Evolutionary conservation across 2,329 filamentous ascomycete genomes (phyloP), one percentile per base, ranked within the genome.

Genomic region (Fusarium metavorans): DNA sequence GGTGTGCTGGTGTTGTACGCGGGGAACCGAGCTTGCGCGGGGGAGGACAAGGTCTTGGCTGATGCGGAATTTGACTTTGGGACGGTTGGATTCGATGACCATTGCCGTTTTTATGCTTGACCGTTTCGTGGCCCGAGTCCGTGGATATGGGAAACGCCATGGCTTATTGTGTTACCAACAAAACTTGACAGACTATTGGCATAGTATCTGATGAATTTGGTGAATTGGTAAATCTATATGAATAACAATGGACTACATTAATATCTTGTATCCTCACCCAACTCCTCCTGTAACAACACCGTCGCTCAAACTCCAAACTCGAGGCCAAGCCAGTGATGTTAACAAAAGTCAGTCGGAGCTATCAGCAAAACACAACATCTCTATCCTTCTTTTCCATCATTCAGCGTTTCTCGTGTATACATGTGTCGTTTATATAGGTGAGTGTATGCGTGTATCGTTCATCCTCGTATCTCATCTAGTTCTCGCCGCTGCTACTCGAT

Each of bases 401-500:
- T 4, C 34, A 16, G 27, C 13, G 48, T 34, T 45, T n/a, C 48
- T 11, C 20, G 34, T 37, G 35, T 60, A 54, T 61, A n/a, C 61
- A 30, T 23, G 37, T 74, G 34, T 65, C 50, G n/a, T 61, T 35
- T 48, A 25, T 57, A 23, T 35, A 37, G 20, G 25, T 66, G 18
- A 35, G 13, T 73, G 39, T 62, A 25, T 59, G 32, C 16, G 41
- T 68, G 18, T 13, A 66, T 77, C 59, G 56, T 77, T 32, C 63
- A 35, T 66, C 20, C 25, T 59, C 66, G 14, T 66, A 18, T 59
- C 23, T 61, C 32, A n/a, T 68, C 25, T 71, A 72, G 48, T 45
- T 45, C 27, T 66, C 75, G 32, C 70, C 64, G n/a, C 72, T 70
- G 54, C 78, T 78, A 54, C 78, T 79, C 18, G 77, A 80, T 58